These are phyloP conservation scores for Gnaphalium uliginosum DNA, from an alignment of 129 eudicot species.

Conservation along the genomic window DNA sequence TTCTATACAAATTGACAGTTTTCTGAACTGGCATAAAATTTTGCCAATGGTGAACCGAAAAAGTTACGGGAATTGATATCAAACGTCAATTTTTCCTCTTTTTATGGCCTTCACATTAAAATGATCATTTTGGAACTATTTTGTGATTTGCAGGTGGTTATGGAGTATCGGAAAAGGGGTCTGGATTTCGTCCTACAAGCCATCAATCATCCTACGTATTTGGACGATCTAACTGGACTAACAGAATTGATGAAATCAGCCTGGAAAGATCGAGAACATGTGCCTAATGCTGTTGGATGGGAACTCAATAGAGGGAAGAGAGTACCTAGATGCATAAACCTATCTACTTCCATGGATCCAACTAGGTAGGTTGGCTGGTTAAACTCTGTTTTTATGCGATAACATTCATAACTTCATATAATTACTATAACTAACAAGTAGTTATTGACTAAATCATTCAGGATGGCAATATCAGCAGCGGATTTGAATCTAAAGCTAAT, in stretches of 20 bases:
- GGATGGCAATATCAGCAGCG: slow-evolving; percentile 88
- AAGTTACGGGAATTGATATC: not conserved
- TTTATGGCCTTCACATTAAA: not conserved
- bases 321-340: slow-evolving; percentile 54
- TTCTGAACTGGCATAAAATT: not conserved
- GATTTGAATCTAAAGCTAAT: slow-evolving; percentile 89
- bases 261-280: slow-evolving; percentile 47
- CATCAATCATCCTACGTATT: slow-evolving; percentile 83
- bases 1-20: not conserved
- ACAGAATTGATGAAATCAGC: slow-evolving; percentile 89
- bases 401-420: not conserved
- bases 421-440: too few relatives aligned
- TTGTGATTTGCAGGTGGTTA: slow-evolving; percentile 58
- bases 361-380: slow-evolving; percentile 48
- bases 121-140: not conserved
- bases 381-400: not conserved
- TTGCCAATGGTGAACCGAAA: not conserved
- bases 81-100: slow-evolving; percentile 1
- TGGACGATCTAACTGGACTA: slow-evolving; percentile 95
- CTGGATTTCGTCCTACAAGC: slow-evolving; percentile 78
- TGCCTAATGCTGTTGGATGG: slow-evolving; percentile 83
- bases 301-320: slow-evolving; percentile 56
- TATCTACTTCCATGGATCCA: slow-evolving; percentile 94
- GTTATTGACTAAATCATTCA: slow-evolving; percentile 23
- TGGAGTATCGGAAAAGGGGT: slow-evolving; percentile 64